Evolutionary conservation across 2,329 filamentous ascomycete genomes (phyloP).

Genomic region (Xylariaceae sp.): DNA sequence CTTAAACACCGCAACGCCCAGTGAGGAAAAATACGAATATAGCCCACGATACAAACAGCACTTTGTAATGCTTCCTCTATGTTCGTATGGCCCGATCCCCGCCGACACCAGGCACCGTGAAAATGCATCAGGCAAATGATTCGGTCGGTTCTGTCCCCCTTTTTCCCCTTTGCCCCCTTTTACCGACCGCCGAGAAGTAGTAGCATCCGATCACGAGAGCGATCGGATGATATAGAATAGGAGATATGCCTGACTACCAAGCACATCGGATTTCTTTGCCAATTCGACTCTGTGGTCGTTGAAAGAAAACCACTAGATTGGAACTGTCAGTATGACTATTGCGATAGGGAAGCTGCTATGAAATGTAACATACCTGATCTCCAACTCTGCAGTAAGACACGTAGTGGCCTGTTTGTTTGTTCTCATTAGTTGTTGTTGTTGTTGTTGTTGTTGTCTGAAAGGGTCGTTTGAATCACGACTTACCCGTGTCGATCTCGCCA

Average conservation of each 20-base stretch:
- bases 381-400: constrained; percentile 82
- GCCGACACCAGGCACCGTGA: constrained; percentile 21
- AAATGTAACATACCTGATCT: constrained; percentile 51
- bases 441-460: not conserved
- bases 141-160: not conserved
- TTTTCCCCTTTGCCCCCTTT: no score
- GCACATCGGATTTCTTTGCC: constrained; percentile 76
- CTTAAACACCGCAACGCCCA: constrained; percentile 9
- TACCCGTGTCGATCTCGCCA: constrained; percentile 79
- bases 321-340: constrained; percentile 2
- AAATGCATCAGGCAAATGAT: constrained; percentile 23
- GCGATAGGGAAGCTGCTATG: not conserved
- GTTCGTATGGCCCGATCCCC: constrained; percentile 8
- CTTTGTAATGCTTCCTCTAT: constrained; percentile 23
- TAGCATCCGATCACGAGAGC: constrained; percentile 17
- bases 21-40: not conserved
- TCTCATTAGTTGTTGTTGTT: not conserved
- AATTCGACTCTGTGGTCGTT: constrained; percentile 90
- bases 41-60: not conserved
- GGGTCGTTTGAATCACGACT: constrained; percentile 7
- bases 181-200: not conserved
- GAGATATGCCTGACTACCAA: constrained; percentile 81
- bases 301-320: constrained; percentile 78
- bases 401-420: constrained; percentile 60
- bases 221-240: constrained; percentile 77